These are phyloP conservation scores for Rhamnella rubrinervis DNA, from an alignment of 331 rosid species.

Conservation along the genomic window DNA sequence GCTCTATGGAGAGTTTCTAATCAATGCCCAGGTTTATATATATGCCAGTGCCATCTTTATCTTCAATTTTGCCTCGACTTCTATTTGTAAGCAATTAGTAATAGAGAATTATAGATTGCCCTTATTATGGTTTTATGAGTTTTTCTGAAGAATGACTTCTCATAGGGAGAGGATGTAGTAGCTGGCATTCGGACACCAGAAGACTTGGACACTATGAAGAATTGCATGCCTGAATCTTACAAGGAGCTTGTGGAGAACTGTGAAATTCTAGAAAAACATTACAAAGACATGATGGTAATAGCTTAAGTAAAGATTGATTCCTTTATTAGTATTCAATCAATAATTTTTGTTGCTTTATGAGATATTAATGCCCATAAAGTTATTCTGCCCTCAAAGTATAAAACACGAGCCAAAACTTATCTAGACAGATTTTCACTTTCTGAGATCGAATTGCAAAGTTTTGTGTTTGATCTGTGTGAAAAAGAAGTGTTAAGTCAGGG, in stretches of 20 bases:
- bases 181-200: conserved; percentile 98
- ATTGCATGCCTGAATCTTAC: conserved; percentile 88
- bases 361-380: not conserved
- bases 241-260: conserved; percentile 88
- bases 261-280: conserved; percentile 82
- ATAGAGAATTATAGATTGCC: conserved; percentile 8
- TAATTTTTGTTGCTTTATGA: not conserved
- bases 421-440: not conserved
- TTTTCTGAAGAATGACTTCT: conserved; percentile 20
- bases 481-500: conserved; percentile 3
- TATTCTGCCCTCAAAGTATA: too few species aligned
- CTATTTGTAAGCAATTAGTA: not conserved
- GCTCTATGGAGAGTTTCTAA: conserved; percentile 92
- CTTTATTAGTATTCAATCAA: not conserved
- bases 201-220: conserved; percentile 75
- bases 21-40: conserved; percentile 85
- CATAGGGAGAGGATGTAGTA: conserved; percentile 98
- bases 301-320: not conserved
- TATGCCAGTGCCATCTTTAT: conserved; percentile 19
- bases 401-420: not conserved
- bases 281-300: conserved; percentile 96
- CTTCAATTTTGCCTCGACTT: conserved; percentile 11
- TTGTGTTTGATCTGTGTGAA: not conserved
- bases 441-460: not conserved
- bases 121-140: conserved; percentile 17